Evolutionary conservation across 306 rosid species (phyloP).

Genomic region (Clitoria ternatea): DNA sequence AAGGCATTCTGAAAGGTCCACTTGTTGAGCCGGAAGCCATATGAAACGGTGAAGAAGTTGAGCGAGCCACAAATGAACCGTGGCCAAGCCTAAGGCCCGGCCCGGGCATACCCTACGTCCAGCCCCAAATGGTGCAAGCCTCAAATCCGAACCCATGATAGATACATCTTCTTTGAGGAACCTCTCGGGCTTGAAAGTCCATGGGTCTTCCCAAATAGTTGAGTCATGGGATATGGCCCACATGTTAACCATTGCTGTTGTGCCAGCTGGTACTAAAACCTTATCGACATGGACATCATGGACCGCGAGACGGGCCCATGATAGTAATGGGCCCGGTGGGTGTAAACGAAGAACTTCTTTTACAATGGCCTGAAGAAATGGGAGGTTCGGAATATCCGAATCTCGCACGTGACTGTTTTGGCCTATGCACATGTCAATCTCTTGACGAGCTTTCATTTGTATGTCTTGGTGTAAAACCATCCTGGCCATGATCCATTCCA

Average conservation of each 20-base stretch:
- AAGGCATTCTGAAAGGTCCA: slow-evolving; percentile 72
- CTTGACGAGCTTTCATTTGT: slow-evolving; percentile 60
- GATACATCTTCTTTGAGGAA: slow-evolving; percentile 58
- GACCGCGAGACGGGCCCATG: slow-evolving; percentile 84
- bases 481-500: slow-evolving; percentile 88
- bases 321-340: slow-evolving; percentile 91
- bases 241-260: slow-evolving; percentile 93
- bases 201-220: slow-evolving; percentile 65
- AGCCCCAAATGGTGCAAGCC: slow-evolving; percentile 86
- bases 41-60: slow-evolving; percentile 51
- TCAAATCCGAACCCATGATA: slow-evolving; percentile 69
- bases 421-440: slow-evolving; percentile 55
- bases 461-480: slow-evolving; percentile 72
- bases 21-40: slow-evolving; percentile 51
- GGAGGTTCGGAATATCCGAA: slow-evolving; percentile 57
- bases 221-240: slow-evolving; percentile 91
- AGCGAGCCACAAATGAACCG: slow-evolving; percentile 78
- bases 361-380: slow-evolving; percentile 72
- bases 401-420: slow-evolving; percentile 50
- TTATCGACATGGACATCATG: slow-evolving; percentile 69
- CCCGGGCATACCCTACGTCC: slow-evolving; percentile 89
- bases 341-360: slow-evolving; percentile 82
- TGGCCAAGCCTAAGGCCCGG: slow-evolving; percentile 62
- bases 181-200: slow-evolving; percentile 65
- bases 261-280: slow-evolving; percentile 70